phyloP scores from a whole-genome alignment of 129 eudicot species.

The Heracleum sosnowskyi region DNA sequence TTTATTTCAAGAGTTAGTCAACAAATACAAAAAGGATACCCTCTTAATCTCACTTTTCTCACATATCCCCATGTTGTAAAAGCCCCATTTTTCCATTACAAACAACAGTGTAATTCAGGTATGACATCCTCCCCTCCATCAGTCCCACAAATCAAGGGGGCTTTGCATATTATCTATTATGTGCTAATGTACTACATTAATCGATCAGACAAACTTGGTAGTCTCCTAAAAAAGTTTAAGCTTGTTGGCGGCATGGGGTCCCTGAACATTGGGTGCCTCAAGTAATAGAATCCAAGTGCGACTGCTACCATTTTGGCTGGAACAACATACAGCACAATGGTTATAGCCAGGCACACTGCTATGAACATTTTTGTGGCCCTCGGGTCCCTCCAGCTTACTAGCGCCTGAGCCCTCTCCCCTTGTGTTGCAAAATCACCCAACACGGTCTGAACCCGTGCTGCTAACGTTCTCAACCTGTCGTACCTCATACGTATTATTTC shows the following conservation, averaged over 20 bases:
- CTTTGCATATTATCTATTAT: constrained; percentile 20
- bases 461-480: constrained; percentile 76
- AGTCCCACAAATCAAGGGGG: constrained; percentile 24
- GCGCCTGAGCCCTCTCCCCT: constrained; percentile 91
- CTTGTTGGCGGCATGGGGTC: constrained; percentile 99
- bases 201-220: constrained; percentile 93
- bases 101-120: background rate
- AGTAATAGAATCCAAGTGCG: constrained; percentile 90
- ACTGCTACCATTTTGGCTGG: constrained; percentile 98
- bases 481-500: constrained; percentile 68
- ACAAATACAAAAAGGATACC: constrained; percentile 17
- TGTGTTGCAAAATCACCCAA: constrained; percentile 97
- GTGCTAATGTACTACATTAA: constrained; percentile 39
- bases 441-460: constrained; percentile 92
- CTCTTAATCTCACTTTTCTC: constrained; percentile 14
- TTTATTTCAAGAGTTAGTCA: constrained; percentile 30
- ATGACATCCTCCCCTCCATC: constrained; percentile 12
- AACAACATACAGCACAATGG: constrained; percentile 65
- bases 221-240: constrained; percentile 89
- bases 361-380: constrained; percentile 91
- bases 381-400: constrained; percentile 99
- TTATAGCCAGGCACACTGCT: constrained; percentile 67
- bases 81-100: constrained; percentile 9
- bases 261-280: constrained; percentile 98
- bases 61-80: constrained; percentile 28